Evolutionary conservation across 805 yeast species (phyloP), one percentile per base, ranked within the genome.

Genomic region (Kodamaea restingae): DNA sequence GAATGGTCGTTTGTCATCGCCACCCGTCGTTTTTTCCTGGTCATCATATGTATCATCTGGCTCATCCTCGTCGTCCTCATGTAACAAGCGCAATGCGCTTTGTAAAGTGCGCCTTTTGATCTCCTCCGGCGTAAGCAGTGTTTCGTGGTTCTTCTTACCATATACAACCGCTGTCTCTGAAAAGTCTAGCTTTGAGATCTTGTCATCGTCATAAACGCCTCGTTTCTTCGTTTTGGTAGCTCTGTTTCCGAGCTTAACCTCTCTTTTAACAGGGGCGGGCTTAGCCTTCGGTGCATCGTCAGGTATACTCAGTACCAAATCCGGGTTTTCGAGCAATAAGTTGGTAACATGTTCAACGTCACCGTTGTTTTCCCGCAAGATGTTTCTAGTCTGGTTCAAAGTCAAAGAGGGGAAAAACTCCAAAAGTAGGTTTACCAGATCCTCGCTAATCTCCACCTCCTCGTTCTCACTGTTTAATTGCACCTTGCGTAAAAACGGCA

Each of bases 61-160:
- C 50, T 87, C 95, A 56, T 86, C 95, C 47, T 87, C 95, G 51
- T 86, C 91, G 6, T 78, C 71, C 32, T 82, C 83, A 48, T 84
- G 82, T 44, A 85, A 61, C 45, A 84, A 56, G 31, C 78, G 63
- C 45, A 84, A 58, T 1, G 90, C 88, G 15, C 78, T 72, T 0
- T 72, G 61, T 31, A 84, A 56, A 0, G 85, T 79, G 46, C 67
- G 74, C 51, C 80, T 75, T 50, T 73, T 75, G n/a, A 76, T 51
- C 21, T 73, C 76, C 40, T 67, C 73, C 9, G 47, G 22, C 18
- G 49, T 21, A 24, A 44, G 38, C 17, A 42, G 32, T n/a, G 44
- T 35, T 20, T 43, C 41, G 15, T 38, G 46, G 14, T 49, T 45
- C 28, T 60, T 59, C 49, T 63, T 70, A 15, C 71, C 75, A 36